Base-by-base conservation (phyloP, 768 basidiomycete species). In the Leccinum disarticulatum region DNA sequence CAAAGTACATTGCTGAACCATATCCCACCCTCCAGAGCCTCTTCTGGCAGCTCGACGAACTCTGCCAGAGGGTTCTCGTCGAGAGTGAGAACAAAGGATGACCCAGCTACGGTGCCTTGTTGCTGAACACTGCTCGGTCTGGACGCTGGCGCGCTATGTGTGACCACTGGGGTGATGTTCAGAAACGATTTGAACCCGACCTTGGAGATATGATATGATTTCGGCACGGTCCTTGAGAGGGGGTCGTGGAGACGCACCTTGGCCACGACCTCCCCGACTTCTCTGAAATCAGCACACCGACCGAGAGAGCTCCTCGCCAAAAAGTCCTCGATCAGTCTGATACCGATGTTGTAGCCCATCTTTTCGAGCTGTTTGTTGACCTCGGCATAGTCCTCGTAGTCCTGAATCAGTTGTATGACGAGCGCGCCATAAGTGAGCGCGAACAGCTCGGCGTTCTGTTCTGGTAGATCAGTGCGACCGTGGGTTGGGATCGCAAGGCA, bases 291-390 rank as follows among this genome's bases (percentile, higher is more conserved):
- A 15, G 87, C 77, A 74, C 97, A 99, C 65, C 93, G 81, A n/a
- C 91, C 93, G 19, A 97, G 72, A n/a, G 83, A 86, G 62, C 94
- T 95, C 70, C 92, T 86, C 25, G 97, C 96, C 51, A 99, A 82
- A 69, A 99, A 97, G 71, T 99, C 97, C 71, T 99, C 97, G 58
- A 99, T 97, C 56, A 99, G 77, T 41, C 97, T 82, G 25, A 88
- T 96, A 28, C 97, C 97, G 60, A 99, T 98, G 71, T 95, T 97
- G 76, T 97, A 98, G 4, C 97, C 97, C 96, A 98, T 98, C 78
- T 95, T 96, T 68, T 99, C 96, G 3, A 99, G 87, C 73, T 99
- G 95, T 73, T 93, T 95, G 75, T 93, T 93, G 62, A 93, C 91
- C 72, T 96, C 93, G 14, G 82, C 83, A 71, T 97, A 98, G 78